These are phyloP conservation scores for Pythium folliculosum DNA, from an alignment of 352 stramenopile species.

Conservation along the genomic window DNA sequence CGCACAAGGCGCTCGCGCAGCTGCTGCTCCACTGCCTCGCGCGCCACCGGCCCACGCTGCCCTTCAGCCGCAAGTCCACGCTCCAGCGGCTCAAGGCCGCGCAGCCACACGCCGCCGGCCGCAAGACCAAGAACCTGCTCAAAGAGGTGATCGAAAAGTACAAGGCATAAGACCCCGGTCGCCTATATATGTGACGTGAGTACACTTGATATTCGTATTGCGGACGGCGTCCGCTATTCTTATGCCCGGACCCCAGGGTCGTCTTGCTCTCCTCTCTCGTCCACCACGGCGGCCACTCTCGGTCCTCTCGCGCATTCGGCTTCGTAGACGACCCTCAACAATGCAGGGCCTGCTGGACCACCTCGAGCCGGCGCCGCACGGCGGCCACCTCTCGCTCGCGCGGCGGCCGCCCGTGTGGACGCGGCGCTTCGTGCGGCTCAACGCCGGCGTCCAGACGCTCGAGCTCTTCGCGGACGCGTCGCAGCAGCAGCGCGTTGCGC, in stretches of 20 bases:
- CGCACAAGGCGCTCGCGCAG: slow-evolving; percentile 42
- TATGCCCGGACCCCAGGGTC: no score
- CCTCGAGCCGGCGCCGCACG: slow-evolving; percentile 31
- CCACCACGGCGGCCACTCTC: not conserved
- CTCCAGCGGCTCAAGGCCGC: slow-evolving; percentile 25
- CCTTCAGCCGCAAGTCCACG: slow-evolving; percentile 52
- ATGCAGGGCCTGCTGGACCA: slow-evolving; percentile 72
- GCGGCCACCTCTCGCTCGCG: slow-evolving; percentile 23
- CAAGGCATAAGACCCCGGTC: not conserved
- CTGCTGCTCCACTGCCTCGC: slow-evolving; percentile 59
- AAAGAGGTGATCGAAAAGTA: slow-evolving; percentile 51
- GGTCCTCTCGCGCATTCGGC: not conserved
- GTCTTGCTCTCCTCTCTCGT: no score
- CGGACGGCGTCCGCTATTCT: not conserved
- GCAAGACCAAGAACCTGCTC: slow-evolving; percentile 34
- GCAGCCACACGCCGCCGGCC: slow-evolving; percentile 32
- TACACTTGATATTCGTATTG: not conserved
- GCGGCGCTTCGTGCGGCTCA: slow-evolving; percentile 50
- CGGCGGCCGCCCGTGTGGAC: slow-evolving; percentile 35
- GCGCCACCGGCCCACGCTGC: slow-evolving; percentile 46
- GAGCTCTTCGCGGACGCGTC: slow-evolving; percentile 60
- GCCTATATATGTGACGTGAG: slow-evolving; percentile 14
- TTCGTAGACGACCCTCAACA: not conserved
- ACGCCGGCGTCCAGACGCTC: slow-evolving; percentile 50
- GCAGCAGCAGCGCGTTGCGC: slow-evolving; percentile 41